Evolutionary conservation across 805 yeast genomes (phyloP).

Genomic region (Monosporozyma solicola): DNA sequence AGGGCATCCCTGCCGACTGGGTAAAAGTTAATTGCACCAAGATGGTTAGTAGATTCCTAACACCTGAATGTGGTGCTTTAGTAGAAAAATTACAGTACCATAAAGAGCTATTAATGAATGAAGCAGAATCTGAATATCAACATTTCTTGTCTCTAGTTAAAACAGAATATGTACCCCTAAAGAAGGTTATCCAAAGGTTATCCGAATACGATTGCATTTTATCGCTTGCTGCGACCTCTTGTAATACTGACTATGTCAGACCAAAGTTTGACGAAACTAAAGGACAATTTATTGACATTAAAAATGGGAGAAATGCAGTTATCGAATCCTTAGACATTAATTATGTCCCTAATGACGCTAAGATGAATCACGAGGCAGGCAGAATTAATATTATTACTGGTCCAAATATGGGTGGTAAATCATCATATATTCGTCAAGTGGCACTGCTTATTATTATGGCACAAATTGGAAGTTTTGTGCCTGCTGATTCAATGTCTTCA

Average conservation of each 20-base stretch:
- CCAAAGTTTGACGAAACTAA: conserved; percentile 41
- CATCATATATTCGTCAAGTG: conserved; percentile 46
- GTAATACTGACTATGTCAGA: conserved; percentile 37
- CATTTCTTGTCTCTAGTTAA: conserved; percentile 33
- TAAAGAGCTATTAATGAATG: conserved; percentile 38
- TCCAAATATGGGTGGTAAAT: conserved; percentile 57
- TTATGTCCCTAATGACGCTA: conserved; percentile 61
- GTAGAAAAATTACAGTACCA: conserved; percentile 51
- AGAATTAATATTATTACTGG: conserved; percentile 58
- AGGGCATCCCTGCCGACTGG: conserved; percentile 66
- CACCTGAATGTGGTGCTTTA: conserved; percentile 47
- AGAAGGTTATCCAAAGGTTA: conserved; percentile 38
- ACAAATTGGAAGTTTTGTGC: conserved; percentile 48
- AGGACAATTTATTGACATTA: conserved; percentile 40
- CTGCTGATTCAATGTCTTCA: conserved; percentile 42
- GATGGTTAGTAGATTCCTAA: conserved; percentile 60
- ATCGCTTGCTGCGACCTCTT: conserved; percentile 55
- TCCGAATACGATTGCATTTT: conserved; percentile 58
- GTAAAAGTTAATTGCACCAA: conserved; percentile 62
- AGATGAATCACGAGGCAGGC: conserved; percentile 37
- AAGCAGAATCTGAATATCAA: conserved; percentile 22
- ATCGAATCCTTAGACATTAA: conserved; percentile 40
- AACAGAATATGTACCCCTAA: conserved; percentile 31
- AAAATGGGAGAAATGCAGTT: conserved; percentile 58
- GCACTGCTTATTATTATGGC: conserved; percentile 43